Conservation (phyloP, 1,284 basidiomycete species). For the Apiotrichum montevideense region DNA sequence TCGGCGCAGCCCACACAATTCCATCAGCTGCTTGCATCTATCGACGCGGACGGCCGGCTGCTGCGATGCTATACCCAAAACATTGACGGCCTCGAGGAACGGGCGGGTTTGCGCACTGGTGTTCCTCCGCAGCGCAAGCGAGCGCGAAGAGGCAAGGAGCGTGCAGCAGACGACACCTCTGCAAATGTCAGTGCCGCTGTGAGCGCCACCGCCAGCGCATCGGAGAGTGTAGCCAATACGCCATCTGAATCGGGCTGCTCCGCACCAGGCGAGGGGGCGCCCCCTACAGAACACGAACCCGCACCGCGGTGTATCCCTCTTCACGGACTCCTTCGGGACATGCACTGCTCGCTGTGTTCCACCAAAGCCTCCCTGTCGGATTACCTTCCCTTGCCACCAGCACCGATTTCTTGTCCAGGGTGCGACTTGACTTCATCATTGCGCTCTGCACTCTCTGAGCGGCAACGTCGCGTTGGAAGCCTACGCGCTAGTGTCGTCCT, state of each 20-base stretch:
- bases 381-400: constrained; percentile 53
- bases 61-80: constrained; percentile 91
- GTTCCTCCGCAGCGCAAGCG: constrained; percentile 16
- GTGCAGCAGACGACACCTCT: neutral
- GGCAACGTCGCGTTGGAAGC: constrained; percentile 70
- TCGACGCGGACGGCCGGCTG: constrained; percentile 71
- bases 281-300: constrained; percentile 8
- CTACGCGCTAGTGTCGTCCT: constrained; percentile 82
- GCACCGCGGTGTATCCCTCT: constrained; percentile 76
- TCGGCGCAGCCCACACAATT: constrained; percentile 75
- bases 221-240: neutral
- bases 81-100: constrained; percentile 82
- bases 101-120: constrained; percentile 63
- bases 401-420: constrained; percentile 69
- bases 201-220: constrained; percentile 6
- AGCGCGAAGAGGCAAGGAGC: neutral
- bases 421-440: constrained; percentile 66
- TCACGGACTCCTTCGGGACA: constrained; percentile 72
- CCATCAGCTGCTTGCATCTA: constrained; percentile 64
- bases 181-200: neutral
- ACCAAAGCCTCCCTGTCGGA: constrained; percentile 61
- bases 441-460: constrained; percentile 68
- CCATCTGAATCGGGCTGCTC: constrained; percentile 3
- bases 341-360: constrained; percentile 77
- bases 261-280: neutral